Conservation (phyloP, 192 early-diverging fungal species). For the Phlyctochytrium arcticum region DNA sequence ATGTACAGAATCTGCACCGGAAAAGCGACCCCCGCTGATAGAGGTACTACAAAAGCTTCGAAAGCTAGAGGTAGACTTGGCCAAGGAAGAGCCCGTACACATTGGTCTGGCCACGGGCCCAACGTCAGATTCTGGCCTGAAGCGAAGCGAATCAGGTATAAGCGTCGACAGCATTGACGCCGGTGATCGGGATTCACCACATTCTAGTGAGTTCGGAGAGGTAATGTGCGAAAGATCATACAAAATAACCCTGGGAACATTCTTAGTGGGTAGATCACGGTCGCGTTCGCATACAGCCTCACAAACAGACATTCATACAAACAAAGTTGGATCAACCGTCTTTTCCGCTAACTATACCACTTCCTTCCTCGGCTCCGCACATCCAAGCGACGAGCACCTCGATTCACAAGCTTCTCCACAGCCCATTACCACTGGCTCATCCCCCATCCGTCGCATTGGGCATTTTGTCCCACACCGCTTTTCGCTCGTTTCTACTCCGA, state of each 20-base stretch:
- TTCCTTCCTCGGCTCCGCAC: neutral
- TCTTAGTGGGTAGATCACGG: neutral
- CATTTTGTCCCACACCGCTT: constrained; percentile 26
- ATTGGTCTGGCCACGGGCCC: constrained; percentile 8
- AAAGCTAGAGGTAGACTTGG: constrained; percentile 28
- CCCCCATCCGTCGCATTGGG: constrained; percentile 6
- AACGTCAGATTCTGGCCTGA: neutral
- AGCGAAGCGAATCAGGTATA: neutral
- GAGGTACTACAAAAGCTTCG: constrained; percentile 33
- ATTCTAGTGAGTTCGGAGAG: neutral
- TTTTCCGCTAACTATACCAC: neutral
- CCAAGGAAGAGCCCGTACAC: constrained; percentile 16
- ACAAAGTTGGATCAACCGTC: neutral
- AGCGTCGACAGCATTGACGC: neutral
- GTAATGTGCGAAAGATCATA: neutral
- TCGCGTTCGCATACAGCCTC: neutral
- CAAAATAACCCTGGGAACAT: neutral
- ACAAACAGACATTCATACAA: neutral
- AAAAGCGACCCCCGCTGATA: constrained; percentile 29
- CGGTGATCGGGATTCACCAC: neutral
- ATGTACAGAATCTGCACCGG: constrained; percentile 30
- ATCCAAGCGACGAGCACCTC: constrained; percentile 2
- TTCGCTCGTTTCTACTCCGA: constrained; percentile 7
- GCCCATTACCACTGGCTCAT: neutral
- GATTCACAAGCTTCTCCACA: neutral